Evolutionary conservation across 2,329 filamentous ascomycete species (phyloP), one percentile per base, ranked within the genome.

Genomic region (Acarospora socialis): DNA sequence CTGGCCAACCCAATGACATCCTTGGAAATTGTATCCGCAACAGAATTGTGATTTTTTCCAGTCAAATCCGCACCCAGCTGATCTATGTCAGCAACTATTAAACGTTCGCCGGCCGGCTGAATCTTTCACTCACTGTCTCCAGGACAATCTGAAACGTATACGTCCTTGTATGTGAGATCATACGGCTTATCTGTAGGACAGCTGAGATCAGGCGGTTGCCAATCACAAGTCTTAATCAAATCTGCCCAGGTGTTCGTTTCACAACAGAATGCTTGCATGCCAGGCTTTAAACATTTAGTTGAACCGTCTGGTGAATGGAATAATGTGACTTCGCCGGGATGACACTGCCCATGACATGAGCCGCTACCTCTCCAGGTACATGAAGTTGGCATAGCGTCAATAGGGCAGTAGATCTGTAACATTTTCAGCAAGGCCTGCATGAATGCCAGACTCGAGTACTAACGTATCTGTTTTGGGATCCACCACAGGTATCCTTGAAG

Each of bases 1-100:
- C 21, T 37, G 23, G 21, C 35, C 35, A 3, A 37, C 35, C 35
- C 35, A 37, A 32, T 37, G 35, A 19, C 35, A 37, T 15, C 30
- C 30, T 10, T 34, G 16, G 15, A 37, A 37, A n/a, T n/a, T n/a
- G n/a, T n/a, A n/a, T n/a, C n/a, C n/a, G n/a, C n/a, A n/a, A n/a
- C n/a, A n/a, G n/a, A n/a, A n/a, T n/a, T n/a, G n/a, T n/a, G n/a
- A n/a, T n/a, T n/a, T n/a, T n/a, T n/a, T n/a, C n/a, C n/a, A n/a
- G n/a, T n/a, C n/a, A n/a, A n/a, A n/a, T n/a, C n/a, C n/a, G n/a
- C n/a, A n/a, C n/a, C n/a, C n/a, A n/a, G n/a, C n/a, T n/a, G n/a
- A n/a, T n/a, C n/a, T n/a, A n/a, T n/a, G n/a, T n/a, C n/a, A n/a
- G n/a, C n/a, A n/a, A n/a, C n/a, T n/a, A n/a, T n/a, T n/a, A n/a